Evolutionary conservation across 257 asterid genomes (phyloP).

Genomic region (Linderniella brevidens): DNA sequence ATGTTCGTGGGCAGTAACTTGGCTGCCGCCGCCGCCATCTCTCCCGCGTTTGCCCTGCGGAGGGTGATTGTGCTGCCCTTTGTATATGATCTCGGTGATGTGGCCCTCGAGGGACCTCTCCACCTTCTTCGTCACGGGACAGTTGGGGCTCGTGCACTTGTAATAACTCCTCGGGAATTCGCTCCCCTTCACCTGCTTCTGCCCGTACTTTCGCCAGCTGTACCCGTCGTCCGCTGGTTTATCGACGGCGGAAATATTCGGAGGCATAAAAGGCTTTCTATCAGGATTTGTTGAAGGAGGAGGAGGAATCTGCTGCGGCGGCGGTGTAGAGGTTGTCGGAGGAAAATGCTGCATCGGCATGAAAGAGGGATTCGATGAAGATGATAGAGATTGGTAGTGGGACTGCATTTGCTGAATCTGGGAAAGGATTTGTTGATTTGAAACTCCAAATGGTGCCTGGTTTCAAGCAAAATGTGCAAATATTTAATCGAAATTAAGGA

Average conservation of each 20-base stretch:
- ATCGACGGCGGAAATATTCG: slow-evolving; percentile 16
- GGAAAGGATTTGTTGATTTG: slow-evolving; percentile 44
- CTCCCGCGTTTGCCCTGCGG: slow-evolving; percentile 27
- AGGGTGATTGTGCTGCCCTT: slow-evolving; percentile 28
- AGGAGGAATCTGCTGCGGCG: slow-evolving; percentile 12
- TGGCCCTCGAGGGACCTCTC: slow-evolving; percentile 54
- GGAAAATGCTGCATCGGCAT: slow-evolving; percentile 11
- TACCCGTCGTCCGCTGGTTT: slow-evolving; percentile 45
- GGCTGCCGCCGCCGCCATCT: slow-evolving; percentile 34
- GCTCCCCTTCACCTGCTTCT: slow-evolving; percentile 57
- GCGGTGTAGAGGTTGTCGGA: slow-evolving; percentile 8
- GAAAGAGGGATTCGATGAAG: slow-evolving; percentile 11
- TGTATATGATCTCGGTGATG: slow-evolving; percentile 54
- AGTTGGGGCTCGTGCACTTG: slow-evolving; percentile 24
- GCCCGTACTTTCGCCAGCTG: slow-evolving; percentile 64
- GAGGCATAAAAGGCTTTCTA: no score
- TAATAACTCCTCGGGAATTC: slow-evolving; percentile 54
- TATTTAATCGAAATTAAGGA: no score
- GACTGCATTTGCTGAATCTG: slow-evolving; percentile 31
- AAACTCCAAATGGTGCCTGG: not conserved
- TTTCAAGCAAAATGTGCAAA: no score
- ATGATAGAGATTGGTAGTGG: slow-evolving; percentile 17
- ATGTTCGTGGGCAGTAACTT: slow-evolving; percentile 18
- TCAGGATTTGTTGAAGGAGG: no score
- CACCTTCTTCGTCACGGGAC: slow-evolving; percentile 34